phyloP scores from a whole-genome alignment of 768 basidiomycete species.

The Phylloporus sp. region DNA sequence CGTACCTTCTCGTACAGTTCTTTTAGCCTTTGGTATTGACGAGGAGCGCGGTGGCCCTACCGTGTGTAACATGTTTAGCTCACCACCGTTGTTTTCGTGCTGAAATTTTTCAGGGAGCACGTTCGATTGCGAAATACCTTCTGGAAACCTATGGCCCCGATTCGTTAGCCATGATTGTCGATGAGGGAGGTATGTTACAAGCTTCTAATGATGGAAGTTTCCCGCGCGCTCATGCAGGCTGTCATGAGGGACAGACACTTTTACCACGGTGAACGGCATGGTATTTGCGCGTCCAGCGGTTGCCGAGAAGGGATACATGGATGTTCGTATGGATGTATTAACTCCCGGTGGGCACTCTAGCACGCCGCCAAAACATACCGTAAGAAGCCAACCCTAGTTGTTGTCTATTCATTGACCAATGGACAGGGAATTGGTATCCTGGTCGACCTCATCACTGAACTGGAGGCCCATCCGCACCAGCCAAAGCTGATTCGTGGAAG shows the following conservation, averaged over 20 bases:
- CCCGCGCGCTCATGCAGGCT: not conserved
- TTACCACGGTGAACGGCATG: slow-evolving; percentile 25
- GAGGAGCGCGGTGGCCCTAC: slow-evolving; percentile 40
- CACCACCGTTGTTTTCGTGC: not conserved
- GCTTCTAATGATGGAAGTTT: too few species aligned
- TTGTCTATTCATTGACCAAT: too few species aligned
- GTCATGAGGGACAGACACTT: slow-evolving; percentile 24
- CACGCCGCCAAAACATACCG: slow-evolving; percentile 48
- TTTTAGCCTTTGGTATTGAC: slow-evolving; percentile 40
- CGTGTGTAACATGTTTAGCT: slow-evolving; percentile 21
- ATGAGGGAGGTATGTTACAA: slow-evolving; percentile 46
- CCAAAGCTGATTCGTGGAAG: not conserved
- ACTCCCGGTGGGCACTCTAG: slow-evolving; percentile 55
- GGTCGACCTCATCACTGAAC: slow-evolving; percentile 41
- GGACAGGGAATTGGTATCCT: not conserved
- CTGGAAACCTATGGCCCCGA: slow-evolving; percentile 44
- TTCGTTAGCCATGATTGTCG: slow-evolving; percentile 50
- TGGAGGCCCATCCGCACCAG: slow-evolving; percentile 41
- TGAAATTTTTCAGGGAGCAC: slow-evolving; percentile 36
- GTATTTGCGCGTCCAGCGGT: slow-evolving; percentile 31
- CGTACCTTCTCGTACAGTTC: slow-evolving; percentile 26
- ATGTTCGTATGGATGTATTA: slow-evolving; percentile 39
- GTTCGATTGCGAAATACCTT: slow-evolving; percentile 36
- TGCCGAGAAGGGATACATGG: slow-evolving; percentile 43
- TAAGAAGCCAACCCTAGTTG: not conserved